These are phyloP conservation scores for Favolaschia claudopus DNA, from an alignment of 768 basidiomycete species.

Conservation along the genomic window DNA sequence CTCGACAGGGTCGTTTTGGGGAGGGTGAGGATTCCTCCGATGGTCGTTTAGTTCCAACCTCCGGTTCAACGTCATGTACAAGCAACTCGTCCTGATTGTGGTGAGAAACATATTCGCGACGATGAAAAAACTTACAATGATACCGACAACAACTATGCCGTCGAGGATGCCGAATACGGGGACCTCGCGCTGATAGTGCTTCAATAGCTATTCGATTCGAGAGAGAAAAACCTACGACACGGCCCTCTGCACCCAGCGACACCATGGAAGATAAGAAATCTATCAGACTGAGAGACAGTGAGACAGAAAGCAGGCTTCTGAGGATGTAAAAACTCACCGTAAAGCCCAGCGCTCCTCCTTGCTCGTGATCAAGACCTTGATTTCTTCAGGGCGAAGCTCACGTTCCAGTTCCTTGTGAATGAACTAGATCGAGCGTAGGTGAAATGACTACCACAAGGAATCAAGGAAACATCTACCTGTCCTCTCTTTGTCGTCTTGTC, in stretches of 20 bases:
- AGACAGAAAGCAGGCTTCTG: not conserved
- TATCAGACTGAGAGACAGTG: conserved; percentile 57
- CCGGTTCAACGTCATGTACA: not conserved
- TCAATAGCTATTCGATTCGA: not conserved
- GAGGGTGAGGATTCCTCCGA: conserved; percentile 16
- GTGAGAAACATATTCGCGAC: not conserved
- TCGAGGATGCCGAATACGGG: conserved; percentile 83
- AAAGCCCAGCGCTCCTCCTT: conserved; percentile 83
- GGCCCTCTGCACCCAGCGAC: conserved; percentile 54
- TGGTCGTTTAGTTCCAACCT: conserved; percentile 31
- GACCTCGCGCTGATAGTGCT: conserved; percentile 79
- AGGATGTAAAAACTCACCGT: conserved; percentile 50
- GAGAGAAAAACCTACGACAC: conserved; percentile 36
- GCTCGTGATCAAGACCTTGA: conserved; percentile 57
- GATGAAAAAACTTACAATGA: conserved; percentile 61
- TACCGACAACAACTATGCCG: conserved; percentile 69
- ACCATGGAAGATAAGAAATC: conserved; percentile 76
- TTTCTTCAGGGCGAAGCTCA: conserved; percentile 67
- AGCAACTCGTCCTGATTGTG: conserved; percentile 11
- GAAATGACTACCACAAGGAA: not conserved
- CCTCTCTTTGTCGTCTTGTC: conserved; percentile 63
- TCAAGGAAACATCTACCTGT: conserved; percentile 46
- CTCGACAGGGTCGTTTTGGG: conserved; percentile 11
- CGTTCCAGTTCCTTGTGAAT: conserved; percentile 82
- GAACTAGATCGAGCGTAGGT: conserved; percentile 45